Evolutionary conservation across 345 rosid genomes (phyloP).

Genomic region (Microcos paniculata): DNA sequence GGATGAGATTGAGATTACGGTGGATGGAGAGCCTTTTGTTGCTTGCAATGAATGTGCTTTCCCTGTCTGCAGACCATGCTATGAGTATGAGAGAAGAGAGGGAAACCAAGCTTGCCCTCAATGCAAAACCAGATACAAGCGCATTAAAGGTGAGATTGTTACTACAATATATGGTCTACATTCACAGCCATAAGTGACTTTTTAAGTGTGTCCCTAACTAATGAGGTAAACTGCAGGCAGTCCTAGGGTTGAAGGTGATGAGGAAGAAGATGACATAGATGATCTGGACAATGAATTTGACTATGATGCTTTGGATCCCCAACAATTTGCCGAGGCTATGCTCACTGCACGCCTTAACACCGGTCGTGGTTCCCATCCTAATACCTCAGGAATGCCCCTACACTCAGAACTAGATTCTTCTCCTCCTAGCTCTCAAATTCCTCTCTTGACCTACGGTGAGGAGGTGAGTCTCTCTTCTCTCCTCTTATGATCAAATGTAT

Average conservation of each 20-base stretch:
- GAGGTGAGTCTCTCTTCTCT: conserved; percentile 50
- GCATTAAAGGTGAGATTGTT: conserved; percentile 69
- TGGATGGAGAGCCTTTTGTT: conserved; percentile 73
- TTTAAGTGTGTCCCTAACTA: conserved; percentile 3
- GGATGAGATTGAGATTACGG: conserved; percentile 78
- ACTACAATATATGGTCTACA: not conserved
- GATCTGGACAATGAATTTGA: conserved; percentile 92
- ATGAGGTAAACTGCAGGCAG: conserved; percentile 53
- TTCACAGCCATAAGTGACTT: not conserved
- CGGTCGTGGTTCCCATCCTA: conserved; percentile 43
- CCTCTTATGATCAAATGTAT: not conserved
- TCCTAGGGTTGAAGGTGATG: conserved; percentile 95
- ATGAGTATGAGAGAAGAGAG: conserved; percentile 93
- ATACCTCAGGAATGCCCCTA: conserved; percentile 39
- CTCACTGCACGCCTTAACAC: conserved; percentile 55
- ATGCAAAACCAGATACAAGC: conserved; percentile 89
- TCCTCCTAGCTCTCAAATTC: conserved; percentile 66
- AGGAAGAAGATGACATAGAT: conserved; percentile 91
- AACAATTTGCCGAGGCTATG: conserved; percentile 58
- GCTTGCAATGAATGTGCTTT: conserved; percentile 99
- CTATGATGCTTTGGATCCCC: conserved; percentile 62
- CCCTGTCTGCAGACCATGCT: conserved; percentile 96
- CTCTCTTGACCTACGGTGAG: conserved; percentile 84
- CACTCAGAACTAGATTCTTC: conserved; percentile 71
- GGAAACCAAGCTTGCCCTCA: conserved; percentile 98